Percentiles rank a stretch among this genome's conserved stretches.
Evolutionary conservation across 148 eudicot genomes (phyloP).

Genomic region (Rhododendron mucronatum): DNA sequence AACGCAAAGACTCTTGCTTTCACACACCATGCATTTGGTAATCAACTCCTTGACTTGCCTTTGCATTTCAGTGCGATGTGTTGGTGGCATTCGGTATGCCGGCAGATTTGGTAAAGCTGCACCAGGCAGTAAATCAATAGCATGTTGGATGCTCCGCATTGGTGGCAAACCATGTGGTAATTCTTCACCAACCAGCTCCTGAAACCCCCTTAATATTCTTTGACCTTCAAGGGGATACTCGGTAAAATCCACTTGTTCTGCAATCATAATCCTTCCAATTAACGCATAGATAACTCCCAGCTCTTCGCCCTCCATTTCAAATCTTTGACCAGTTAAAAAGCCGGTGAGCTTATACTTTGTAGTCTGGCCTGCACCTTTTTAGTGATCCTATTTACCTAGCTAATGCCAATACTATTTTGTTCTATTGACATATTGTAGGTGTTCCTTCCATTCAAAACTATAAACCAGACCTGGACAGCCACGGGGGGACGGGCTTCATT

Average conservation of each 20-base stretch:
- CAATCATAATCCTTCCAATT: background rate
- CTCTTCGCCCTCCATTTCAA: constrained; percentile 1
- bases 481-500: too few species aligned
- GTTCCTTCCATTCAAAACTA: too few species aligned
- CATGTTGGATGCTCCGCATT: background rate
- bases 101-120: background rate
- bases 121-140: background rate
- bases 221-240: background rate
- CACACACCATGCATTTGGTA: background rate
- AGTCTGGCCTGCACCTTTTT: too few species aligned
- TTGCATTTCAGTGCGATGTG: background rate
- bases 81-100: background rate
- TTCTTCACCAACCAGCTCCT: background rate
- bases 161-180: background rate
- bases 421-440: too few species aligned
- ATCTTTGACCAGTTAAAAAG: background rate
- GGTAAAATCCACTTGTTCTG: background rate
- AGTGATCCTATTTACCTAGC: too few species aligned
- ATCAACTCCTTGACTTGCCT: background rate
- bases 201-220: background rate
- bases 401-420: too few species aligned
- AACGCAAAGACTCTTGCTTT: background rate
- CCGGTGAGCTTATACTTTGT: background rate
- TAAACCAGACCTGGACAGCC: too few species aligned
- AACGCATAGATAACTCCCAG: background rate